phyloP scores from a whole-genome alignment of 1,139 yeast genomes.

The Sugiyamaella castrensis region DNA sequence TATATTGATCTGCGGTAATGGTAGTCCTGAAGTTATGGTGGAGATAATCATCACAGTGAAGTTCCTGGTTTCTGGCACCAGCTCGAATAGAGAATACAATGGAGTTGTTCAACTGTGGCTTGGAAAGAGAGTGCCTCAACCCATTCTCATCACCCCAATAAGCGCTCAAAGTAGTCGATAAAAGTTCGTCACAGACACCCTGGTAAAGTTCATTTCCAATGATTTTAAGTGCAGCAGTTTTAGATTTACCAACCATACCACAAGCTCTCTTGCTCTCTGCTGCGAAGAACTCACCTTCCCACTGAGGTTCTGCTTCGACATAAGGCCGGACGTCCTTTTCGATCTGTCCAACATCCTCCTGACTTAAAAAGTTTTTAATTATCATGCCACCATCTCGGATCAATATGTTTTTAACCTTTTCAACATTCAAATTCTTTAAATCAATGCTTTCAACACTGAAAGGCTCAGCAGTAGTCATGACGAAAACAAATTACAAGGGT shows the following conservation, averaged over 20 bases:
- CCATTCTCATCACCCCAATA: conserved; percentile 11
- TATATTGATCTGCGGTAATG: conserved; percentile 3
- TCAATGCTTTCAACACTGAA: too few species aligned
- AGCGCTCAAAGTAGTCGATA: conserved; percentile 6
- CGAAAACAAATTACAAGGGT: too few species aligned
- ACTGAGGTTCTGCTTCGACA: conserved; percentile 8
- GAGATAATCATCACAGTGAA: conserved; percentile 15
- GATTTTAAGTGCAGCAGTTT: conserved; percentile 9
- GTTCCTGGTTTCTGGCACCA: conserved; percentile 12
- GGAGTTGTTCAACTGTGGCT: conserved; percentile 14
- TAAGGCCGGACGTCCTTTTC: conserved; percentile 15
- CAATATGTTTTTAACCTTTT: background rate
- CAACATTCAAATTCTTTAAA: background rate
- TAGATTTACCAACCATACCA: conserved; percentile 11
- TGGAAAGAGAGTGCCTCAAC: conserved; percentile 6
- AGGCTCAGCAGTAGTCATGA: too few species aligned
- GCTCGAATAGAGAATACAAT: conserved; percentile 15
- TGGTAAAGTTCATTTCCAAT: conserved; percentile 4
- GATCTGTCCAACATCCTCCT: conserved; percentile 11
- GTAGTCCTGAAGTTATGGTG: conserved; percentile 3
- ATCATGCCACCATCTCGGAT: conserved; percentile 13
- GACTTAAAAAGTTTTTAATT: conserved; percentile 9
- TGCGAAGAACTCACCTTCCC: conserved; percentile 16
- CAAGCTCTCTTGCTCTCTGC: conserved; percentile 11
- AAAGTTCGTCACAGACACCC: conserved; percentile 8